Base-by-base conservation (phyloP, 2,329 filamentous ascomycete genomes). In the Leptoxyphium fumago region DNA sequence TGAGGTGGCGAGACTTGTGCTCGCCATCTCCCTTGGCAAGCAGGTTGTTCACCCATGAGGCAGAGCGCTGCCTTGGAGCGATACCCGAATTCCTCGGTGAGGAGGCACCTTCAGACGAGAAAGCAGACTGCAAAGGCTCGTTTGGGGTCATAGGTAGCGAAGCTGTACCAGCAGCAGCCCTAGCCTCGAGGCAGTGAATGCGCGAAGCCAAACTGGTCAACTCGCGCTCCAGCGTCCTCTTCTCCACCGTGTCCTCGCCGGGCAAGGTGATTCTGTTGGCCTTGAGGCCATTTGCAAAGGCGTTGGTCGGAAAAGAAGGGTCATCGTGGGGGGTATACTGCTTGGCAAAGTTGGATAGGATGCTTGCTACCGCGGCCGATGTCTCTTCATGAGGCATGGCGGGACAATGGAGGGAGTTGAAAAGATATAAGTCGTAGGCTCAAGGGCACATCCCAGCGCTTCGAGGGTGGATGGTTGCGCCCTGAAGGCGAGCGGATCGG, bases 121-220 rank as follows among this genome's bases (percentile, higher is more conserved):
- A 57, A 76, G 75, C 53, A 72, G 50, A 64, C 26, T 54, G 50
- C 40, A 48, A 41, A 2, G 66, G 75, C 67, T 91, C 85, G 61
- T 81, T 87, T 40, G 87, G 85, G 9, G 85, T 91, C 58, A 88
- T 81, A 54, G 86, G 86, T 55, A 88, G 74, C 11, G 57, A 57
- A 43, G 48, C 52, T 30, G 53, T 43, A 7, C 55, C 55, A 45
- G 65, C 64, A 43, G 73, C 71, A 51, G 84, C 82, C 65, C 82
- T 82, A 54, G 78, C 77, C 69, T 96, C 88, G 54, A 96, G 77
- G 51, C 80, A 78, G 51, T 87, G 82, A 53, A 96, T 78, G 52
- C 91, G 75, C 48, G 79, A 68, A 47, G 81, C 76, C 50, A 96
- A 75, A 45, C 84, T 81, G 42, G 81, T 76, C 46, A 98, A 75